These are phyloP conservation scores for Trichophyton verrucosum DNA, from an alignment of 2,329 filamentous ascomycete species.

Conservation along the genomic window DNA sequence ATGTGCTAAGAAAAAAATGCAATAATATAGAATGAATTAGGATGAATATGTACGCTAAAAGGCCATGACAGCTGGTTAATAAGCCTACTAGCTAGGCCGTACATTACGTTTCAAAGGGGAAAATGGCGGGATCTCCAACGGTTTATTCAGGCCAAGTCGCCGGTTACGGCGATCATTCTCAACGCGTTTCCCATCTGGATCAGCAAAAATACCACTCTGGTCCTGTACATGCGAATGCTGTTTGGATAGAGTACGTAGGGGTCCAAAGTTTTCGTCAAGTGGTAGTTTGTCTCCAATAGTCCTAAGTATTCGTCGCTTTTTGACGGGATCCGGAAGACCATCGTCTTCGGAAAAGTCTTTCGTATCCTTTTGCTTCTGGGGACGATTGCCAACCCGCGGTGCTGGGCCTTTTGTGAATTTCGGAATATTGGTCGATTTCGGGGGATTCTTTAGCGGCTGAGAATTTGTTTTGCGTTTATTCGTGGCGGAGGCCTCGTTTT, in stretches of 20 bases:
- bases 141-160: not conserved
- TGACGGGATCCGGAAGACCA: not conserved
- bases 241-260: not conserved
- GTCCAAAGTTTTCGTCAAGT: not conserved
- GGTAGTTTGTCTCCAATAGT: not conserved
- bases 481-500: not conserved
- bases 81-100: not conserved
- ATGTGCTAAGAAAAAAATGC: no score
- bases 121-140: not conserved
- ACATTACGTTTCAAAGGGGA: conserved; percentile 4
- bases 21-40: not conserved
- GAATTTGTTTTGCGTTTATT: not conserved
- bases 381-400: not conserved
- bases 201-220: not conserved
- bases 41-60: not conserved
- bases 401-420: not conserved
- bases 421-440: not conserved
- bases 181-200: not conserved
- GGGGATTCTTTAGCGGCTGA: not conserved
- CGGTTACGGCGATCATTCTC: conserved; percentile 1
- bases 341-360: not conserved
- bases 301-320: not conserved
- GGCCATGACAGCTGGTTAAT: not conserved
- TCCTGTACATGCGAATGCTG: not conserved
- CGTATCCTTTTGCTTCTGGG: not conserved